Evolutionary conservation across 805 yeast genomes (phyloP), one percentile per base, ranked within the genome.

Genomic region (Wickerhamomyces queroliae): DNA sequence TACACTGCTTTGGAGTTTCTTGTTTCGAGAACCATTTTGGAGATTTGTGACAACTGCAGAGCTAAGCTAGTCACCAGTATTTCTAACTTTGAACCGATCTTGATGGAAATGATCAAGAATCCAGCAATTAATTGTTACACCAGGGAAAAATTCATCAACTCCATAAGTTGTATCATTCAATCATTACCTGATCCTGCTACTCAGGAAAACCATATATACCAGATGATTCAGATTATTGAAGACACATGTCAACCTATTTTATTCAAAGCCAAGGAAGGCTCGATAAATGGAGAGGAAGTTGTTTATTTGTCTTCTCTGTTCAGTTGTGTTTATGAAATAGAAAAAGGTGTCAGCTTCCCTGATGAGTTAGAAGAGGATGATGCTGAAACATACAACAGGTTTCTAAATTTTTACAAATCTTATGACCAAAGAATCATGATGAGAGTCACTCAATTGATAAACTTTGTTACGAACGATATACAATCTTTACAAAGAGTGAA

Each of bases 281-380:
- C 18, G 10, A 22, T 47, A 28, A 42, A 52, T 10, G 43, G 55
- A 23, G 44, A 45, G 6, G 64, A 66, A 24, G 46, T 60, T 3
- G 78, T 74, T 3, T 80, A 79, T 45, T 50, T 74, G 1, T 53
- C 69, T 3, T 80, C 89, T 19, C 59, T 85, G 34, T 58, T 86
- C 20, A 62, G 74, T 12, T 83, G 88, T 52, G 57, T 88, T 0
- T 69, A 70, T n/a, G 85, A 82, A 38, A 63, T 87, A 4, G 93
- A 88, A 0, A 81, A 79, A 40, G 87, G 89, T 0, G 58, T 83
- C 52, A 75, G 76, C 36, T 58, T 73, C 2, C 80, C 86, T 0
- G 78, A 69, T 29, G 87, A 80, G 19, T 62, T 65, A 35, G 56
- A 64, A 50, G 47, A 54, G 9, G 53, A 57, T 7, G 56, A 62